Evolutionary conservation across 768 basidiomycete species (phyloP), one percentile per base, ranked within the genome.

Genomic region (Hygrophoropsis aurantiaca): DNA sequence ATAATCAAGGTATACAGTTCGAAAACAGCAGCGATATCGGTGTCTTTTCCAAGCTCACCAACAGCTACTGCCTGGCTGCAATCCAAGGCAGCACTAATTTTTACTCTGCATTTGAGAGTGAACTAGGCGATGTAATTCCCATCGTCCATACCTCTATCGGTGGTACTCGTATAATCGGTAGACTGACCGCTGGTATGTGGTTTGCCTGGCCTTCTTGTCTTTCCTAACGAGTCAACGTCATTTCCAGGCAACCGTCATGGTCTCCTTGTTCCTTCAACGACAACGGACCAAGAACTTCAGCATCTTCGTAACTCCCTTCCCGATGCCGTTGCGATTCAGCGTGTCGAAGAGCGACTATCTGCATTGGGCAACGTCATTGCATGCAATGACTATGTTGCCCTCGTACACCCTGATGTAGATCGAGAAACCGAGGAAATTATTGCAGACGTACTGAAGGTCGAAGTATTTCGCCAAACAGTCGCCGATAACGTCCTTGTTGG

Each of bases 361-460:
- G 97, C 97, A 0, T 84, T 99, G 21, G 97, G 97, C 19, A 99
- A 99, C 65, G 95, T 99, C 52, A 94, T 99, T 66, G 93, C 92
- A 11, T 94, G 91, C 73, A 99, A 98, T 69, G 97, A 99, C 73
- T 90, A 98, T 61, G 95, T 99, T 56, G 97, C 97, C 7, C 86
- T 99, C 58, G 97, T 98, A 20, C 97, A 99, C 67, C 97, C 97
- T 7, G 97, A 99, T 56, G 73, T 98, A 50, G 97, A 98, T 72
- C 84, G 97, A 52, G 97, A 98, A 71, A 99, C 97, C 19, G 97
- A 99, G 64, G 97, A 99, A 70, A 98, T 99, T 72, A 97, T 99
- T 69, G 97, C 97, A 23, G 97, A 99, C 66, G 92, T 97, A 16
- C 81, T 99, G 57, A 98, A 98, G 69, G 97, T 98, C 52, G 97